Evolutionary conservation across 2,329 filamentous ascomycete species (phyloP).

Genomic region (Apiospora malaysiana): DNA sequence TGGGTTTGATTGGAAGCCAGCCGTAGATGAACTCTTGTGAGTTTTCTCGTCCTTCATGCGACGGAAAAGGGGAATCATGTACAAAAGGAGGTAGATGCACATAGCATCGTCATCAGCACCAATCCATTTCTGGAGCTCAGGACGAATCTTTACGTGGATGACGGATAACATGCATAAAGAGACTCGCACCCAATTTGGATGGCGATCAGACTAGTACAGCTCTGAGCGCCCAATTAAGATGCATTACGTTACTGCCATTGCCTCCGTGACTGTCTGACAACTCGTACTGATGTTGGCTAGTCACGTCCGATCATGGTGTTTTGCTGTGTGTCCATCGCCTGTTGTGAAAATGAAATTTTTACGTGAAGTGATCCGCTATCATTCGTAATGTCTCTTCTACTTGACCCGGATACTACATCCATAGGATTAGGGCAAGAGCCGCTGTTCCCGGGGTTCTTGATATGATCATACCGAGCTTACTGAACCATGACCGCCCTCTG

Average conservation of each 20-base stretch:
- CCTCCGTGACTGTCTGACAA: too few species aligned
- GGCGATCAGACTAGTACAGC: background rate
- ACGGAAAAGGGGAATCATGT: background rate
- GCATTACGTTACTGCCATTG: background rate
- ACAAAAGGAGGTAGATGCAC: background rate
- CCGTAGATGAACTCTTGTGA: background rate
- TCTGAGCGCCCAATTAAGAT: background rate
- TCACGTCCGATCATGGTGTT: background rate
- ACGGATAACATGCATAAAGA: background rate
- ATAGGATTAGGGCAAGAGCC: too few species aligned
- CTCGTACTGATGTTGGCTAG: background rate
- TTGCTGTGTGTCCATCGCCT: background rate
- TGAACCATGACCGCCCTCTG: background rate
- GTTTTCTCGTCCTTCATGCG: background rate
- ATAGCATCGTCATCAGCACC: background rate
- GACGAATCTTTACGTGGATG: background rate
- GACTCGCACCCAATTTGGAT: background rate
- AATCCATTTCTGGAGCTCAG: background rate
- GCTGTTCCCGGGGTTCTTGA: background rate
- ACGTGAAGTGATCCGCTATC: background rate
- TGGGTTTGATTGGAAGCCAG: background rate
- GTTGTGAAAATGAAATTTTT: background rate
- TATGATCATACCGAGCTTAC: background rate
- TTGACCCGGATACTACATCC: too few species aligned
- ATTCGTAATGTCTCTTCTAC: background rate